Conservation (phyloP, 2,329 filamentous ascomycete species). For the Bipolaris cookei region DNA sequence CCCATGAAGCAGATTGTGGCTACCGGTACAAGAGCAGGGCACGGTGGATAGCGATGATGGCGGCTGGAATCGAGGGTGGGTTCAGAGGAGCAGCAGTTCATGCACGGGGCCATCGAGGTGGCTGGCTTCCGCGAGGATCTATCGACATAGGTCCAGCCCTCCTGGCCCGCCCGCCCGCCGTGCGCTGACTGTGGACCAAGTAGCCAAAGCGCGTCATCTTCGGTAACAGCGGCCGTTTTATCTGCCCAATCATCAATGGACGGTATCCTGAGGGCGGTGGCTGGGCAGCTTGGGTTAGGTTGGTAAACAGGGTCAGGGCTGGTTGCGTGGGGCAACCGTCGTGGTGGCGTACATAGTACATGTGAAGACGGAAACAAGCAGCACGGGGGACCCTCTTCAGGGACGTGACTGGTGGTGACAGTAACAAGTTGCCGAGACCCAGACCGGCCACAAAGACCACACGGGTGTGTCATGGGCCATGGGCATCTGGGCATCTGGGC, state of each 20-base stretch:
- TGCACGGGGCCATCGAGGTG: conserved; percentile 37
- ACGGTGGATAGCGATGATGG: conserved; percentile 13
- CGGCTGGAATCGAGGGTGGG: conserved; percentile 21
- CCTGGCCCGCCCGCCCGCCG: conserved; percentile 15
- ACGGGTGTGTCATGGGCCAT: not conserved
- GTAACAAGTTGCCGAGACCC: not conserved
- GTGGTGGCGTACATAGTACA: not conserved
- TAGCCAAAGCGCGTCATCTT: conserved; percentile 18
- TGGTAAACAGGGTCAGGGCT: conserved; percentile 14
- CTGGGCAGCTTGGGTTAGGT: conserved; percentile 2
- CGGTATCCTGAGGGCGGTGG: not conserved
- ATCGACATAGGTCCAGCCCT: conserved; percentile 43
- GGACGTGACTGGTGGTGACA: not conserved
- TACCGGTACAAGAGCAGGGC: not conserved
- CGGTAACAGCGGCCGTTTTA: conserved; percentile 18
- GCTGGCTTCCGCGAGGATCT: conserved; percentile 37
- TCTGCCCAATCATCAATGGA: conserved; percentile 18
- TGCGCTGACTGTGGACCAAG: conserved; percentile 29
- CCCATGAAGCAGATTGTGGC: conserved; percentile 27
- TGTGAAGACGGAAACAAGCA: not conserved
- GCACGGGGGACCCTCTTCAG: not conserved
- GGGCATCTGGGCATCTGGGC: no score
- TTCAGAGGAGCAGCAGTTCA: conserved; percentile 43
- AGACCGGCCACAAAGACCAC: not conserved
- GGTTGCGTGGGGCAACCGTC: conserved; percentile 13